phyloP scores from a whole-genome alignment of 1,284 basidiomycete genomes.

The Trichosporon sp. region DNA sequence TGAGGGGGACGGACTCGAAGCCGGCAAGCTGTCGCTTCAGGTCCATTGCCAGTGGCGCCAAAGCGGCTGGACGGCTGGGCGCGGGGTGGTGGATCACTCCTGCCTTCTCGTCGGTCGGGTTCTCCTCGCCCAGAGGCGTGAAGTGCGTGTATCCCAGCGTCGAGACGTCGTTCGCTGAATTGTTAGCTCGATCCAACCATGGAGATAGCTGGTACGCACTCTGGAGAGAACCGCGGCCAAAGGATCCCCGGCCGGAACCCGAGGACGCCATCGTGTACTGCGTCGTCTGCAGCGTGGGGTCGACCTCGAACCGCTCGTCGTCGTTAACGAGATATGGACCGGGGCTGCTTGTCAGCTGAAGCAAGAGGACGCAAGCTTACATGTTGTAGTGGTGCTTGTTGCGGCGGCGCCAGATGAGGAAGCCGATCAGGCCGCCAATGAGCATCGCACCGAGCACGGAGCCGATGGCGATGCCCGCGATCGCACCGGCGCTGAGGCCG shows the following conservation, averaged over 20 bases:
- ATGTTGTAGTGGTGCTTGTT: not conserved
- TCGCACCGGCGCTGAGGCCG: slow-evolving; percentile 8
- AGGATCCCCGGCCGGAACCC: not conserved
- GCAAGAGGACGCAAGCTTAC: not conserved
- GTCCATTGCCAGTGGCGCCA: not conserved
- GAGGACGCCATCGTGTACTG: slow-evolving; percentile 7
- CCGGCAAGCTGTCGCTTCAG: not conserved
- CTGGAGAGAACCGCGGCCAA: not conserved
- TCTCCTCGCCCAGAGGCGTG: slow-evolving; percentile 8
- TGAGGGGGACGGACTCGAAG: not conserved
- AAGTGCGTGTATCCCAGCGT: slow-evolving; percentile 9
- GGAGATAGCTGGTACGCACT: not conserved
- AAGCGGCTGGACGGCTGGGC: not conserved
- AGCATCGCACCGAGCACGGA: not conserved
- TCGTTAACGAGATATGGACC: not conserved
- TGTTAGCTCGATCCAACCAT: not conserved
- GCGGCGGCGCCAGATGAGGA: not conserved
- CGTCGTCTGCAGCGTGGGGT: slow-evolving; percentile 1
- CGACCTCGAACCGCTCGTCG: slow-evolving; percentile 8
- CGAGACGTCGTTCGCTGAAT: not conserved
- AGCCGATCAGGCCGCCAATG: not conserved
- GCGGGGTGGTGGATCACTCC: not conserved
- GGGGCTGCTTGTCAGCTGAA: not conserved
- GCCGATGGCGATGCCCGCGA: slow-evolving; percentile 14
- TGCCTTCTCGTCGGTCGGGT: not conserved